These are phyloP conservation scores for Chrysosporium queenslandicum DNA, from an alignment of 2,329 filamentous ascomycete species.

Conservation along the genomic window DNA sequence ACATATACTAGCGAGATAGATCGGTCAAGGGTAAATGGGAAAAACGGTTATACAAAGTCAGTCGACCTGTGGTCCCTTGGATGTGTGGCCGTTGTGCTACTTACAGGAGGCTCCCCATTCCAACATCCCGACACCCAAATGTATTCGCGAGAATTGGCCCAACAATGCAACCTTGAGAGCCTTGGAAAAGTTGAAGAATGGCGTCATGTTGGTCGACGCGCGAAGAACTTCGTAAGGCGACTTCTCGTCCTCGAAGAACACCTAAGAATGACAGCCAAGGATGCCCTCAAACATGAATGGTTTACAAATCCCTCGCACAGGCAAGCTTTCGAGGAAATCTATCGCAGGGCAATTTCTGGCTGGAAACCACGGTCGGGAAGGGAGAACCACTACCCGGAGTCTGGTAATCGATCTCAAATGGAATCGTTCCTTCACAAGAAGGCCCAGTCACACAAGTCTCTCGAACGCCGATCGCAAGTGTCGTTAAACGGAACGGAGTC, in stretches of 20 bases:
- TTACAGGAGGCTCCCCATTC: constrained; percentile 44
- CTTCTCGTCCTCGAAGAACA: constrained; percentile 44
- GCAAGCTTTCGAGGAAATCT: constrained; percentile 41
- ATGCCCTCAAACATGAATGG: constrained; percentile 48
- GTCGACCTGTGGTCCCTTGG: constrained; percentile 57
- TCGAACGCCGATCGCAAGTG: no score
- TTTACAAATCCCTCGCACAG: constrained; percentile 44
- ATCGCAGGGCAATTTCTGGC: constrained; percentile 39
- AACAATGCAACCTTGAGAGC: constrained; percentile 34
- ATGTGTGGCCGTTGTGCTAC: constrained; percentile 42
- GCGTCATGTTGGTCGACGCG: constrained; percentile 33
- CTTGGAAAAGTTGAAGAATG: constrained; percentile 39
- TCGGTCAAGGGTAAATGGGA: neutral
- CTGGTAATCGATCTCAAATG: neutral
- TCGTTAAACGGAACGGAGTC: neutral
- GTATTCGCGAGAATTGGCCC: constrained; percentile 26
- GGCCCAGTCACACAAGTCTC: neutral
- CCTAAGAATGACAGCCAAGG: constrained; percentile 42
- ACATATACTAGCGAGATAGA: constrained; percentile 21
- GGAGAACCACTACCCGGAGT: neutral
- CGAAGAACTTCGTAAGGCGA: constrained; percentile 45
- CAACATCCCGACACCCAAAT: constrained; percentile 26
- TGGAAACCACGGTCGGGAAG: constrained; percentile 39
- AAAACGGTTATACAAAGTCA: constrained; percentile 42
- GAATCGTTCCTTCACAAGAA: neutral